Conservation (phyloP, 2,329 filamentous ascomycete species). For the Clonostachys solani region DNA sequence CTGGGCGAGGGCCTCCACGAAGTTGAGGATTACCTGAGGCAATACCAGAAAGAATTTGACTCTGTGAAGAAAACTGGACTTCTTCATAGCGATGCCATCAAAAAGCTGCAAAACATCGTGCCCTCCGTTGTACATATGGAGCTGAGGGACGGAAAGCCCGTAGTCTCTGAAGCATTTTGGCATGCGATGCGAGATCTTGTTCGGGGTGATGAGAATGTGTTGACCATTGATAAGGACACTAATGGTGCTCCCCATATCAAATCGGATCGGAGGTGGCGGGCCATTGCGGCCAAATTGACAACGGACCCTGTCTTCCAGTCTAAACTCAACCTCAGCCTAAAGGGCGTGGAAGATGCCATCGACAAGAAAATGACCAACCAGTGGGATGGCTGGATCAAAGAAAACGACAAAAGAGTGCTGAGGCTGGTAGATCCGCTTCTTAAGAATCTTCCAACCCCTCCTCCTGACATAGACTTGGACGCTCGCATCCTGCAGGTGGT, state of each 20-base stretch:
- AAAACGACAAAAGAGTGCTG: constrained; percentile 37
- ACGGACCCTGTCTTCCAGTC: constrained; percentile 20
- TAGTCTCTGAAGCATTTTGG: constrained; percentile 61
- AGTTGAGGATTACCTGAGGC: constrained; percentile 13
- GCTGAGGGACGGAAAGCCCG: constrained; percentile 42
- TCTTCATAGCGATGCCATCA: constrained; percentile 29
- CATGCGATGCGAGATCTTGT: constrained; percentile 56
- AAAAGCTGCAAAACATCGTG: constrained; percentile 42
- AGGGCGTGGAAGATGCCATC: constrained; percentile 17
- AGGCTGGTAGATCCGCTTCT: constrained; percentile 20
- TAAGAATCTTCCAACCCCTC: constrained; percentile 25
- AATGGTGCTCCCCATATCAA: constrained; percentile 29
- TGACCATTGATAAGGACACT: constrained; percentile 35
- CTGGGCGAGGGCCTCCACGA: constrained; percentile 6
- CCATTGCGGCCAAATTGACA: constrained; percentile 24
- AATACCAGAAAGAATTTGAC: constrained; percentile 15
- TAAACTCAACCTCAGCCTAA: constrained; percentile 16
- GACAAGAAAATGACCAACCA: constrained; percentile 25
- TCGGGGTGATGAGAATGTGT: constrained; percentile 37
- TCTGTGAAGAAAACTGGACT: constrained; percentile 7
- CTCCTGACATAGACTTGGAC: constrained; percentile 25
- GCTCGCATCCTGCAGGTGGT: constrained; percentile 26
- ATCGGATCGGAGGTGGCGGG: constrained; percentile 41
- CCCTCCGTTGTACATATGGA: constrained; percentile 55
- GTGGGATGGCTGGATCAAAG: constrained; percentile 49